Percentiles rank a stretch among this genome's conserved stretches.
phyloP scores from a whole-genome alignment of 257 asterid species.

The Cynanchum wilfordii region DNA sequence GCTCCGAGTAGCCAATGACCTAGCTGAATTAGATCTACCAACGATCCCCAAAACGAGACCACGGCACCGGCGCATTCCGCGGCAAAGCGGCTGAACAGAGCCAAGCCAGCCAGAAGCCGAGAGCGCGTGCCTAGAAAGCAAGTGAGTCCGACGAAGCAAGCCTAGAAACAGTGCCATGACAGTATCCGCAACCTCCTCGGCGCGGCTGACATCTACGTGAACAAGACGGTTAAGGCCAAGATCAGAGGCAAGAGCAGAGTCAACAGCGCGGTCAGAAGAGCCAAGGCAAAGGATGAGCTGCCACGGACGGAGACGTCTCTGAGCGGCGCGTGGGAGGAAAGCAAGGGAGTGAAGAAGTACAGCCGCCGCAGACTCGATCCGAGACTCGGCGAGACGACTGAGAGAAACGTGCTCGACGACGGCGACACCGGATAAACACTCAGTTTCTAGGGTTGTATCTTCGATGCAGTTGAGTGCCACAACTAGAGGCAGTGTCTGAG shows the following conservation, averaged over 20 bases:
- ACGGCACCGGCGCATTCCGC: slow-evolving; percentile 76
- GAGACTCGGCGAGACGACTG: slow-evolving; percentile 75
- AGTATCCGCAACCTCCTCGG: slow-evolving; percentile 97
- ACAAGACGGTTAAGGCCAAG: slow-evolving; percentile 70
- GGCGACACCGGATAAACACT: slow-evolving; percentile 74
- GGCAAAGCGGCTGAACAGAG: slow-evolving; percentile 96
- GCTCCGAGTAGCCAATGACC: slow-evolving; percentile 78
- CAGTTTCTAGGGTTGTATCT: slow-evolving; percentile 62
- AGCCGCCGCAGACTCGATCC: slow-evolving; percentile 85
- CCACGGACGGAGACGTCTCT: slow-evolving; percentile 92
- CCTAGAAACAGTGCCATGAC: slow-evolving; percentile 97
- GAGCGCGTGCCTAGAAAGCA: slow-evolving; percentile 76
- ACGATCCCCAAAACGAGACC: slow-evolving; percentile 91
- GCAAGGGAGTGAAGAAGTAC: slow-evolving; percentile 90
- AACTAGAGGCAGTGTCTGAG: slow-evolving; percentile 56
- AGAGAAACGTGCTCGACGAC: slow-evolving; percentile 81
- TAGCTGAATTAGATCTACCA: slow-evolving; percentile 92
- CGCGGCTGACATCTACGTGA: slow-evolving; percentile 87
- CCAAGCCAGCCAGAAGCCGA: slow-evolving; percentile 99
- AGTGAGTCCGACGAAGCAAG: slow-evolving; percentile 83
- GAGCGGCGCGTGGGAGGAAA: slow-evolving; percentile 99
- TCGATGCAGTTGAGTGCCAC: slow-evolving; percentile 92
- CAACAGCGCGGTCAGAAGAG: slow-evolving; percentile 79
- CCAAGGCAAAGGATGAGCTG: slow-evolving; percentile 95
- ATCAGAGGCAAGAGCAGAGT: slow-evolving; percentile 80